A percentile compares a stretch with the other conserved stretches of the same genome.
These are phyloP conservation scores for Colletotrichum sojae DNA, from an alignment of 2,329 filamentous ascomycete genomes.

Conservation along the genomic window DNA sequence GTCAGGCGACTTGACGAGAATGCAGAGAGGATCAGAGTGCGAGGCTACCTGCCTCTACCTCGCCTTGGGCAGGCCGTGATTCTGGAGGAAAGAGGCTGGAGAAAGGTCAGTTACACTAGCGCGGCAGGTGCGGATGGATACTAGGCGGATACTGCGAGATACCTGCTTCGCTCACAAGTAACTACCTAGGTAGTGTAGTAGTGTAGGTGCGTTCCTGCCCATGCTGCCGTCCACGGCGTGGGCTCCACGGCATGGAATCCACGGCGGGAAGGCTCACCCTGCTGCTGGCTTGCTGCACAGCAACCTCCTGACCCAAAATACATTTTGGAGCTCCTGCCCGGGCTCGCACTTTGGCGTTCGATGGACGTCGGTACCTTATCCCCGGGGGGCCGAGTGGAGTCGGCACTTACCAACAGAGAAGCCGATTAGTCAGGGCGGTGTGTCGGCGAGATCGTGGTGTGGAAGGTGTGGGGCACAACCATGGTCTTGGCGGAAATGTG, in stretches of 20 bases:
- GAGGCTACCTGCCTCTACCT: neutral
- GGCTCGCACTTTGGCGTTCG: neutral
- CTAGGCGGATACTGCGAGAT: constrained; percentile 1
- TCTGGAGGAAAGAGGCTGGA: neutral
- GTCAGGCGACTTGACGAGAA: constrained; percentile 20
- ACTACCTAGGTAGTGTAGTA: too few species aligned
- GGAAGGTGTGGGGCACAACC: constrained; percentile 1
- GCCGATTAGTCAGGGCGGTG: constrained; percentile 31
- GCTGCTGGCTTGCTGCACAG: neutral
- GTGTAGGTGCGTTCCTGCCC: too few species aligned
- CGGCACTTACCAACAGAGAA: constrained; percentile 32
- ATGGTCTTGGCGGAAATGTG: too few species aligned
- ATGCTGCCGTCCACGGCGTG: too few species aligned
- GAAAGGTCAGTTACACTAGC: neutral
- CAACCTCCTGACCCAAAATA: neutral
- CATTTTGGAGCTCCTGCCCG: neutral
- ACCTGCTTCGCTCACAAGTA: neutral
- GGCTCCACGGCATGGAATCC: too few species aligned
- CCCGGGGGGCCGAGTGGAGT: constrained; percentile 18
- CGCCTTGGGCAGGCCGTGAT: neutral
- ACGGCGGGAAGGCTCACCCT: too few species aligned
- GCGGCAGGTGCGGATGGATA: constrained; percentile 1
- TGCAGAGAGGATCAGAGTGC: neutral
- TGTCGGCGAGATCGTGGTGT: neutral
- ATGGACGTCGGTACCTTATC: neutral